phyloP scores from a whole-genome alignment of 345 rosid species.

The Eucalyptus marginata region DNA sequence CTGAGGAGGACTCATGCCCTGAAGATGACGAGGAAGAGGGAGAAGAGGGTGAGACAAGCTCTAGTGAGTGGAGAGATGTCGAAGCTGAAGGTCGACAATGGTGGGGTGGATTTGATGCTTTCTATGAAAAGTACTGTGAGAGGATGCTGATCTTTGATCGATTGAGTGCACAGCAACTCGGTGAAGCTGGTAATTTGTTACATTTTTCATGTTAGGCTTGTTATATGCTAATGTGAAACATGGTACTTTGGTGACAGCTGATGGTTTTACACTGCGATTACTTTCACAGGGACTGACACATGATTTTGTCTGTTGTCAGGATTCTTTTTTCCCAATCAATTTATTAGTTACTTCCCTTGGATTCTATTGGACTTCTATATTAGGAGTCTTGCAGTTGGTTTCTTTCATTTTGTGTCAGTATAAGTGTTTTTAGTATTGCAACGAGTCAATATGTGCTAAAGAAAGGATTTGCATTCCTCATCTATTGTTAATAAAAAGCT shows the following conservation, averaged over 20 bases:
- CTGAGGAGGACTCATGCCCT: constrained; percentile 73
- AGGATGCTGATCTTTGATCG: constrained; percentile 82
- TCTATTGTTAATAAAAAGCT: background rate
- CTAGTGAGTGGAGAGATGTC: constrained; percentile 77
- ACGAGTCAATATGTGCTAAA: background rate
- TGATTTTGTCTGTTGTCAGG: background rate
- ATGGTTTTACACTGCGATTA: background rate
- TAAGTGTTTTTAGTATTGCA: background rate
- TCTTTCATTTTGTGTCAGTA: background rate
- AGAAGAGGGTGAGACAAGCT: constrained; percentile 48
- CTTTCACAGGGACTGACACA: background rate
- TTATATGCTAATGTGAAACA: background rate
- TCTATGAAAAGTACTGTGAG: constrained; percentile 81
- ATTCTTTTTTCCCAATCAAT: background rate
- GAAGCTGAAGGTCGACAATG: constrained; percentile 85
- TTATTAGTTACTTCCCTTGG: background rate
- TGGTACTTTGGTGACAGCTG: background rate
- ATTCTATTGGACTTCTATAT: background rate
- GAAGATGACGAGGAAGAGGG: constrained; percentile 60
- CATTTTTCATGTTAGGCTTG: background rate
- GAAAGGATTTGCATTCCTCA: background rate
- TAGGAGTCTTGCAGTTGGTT: background rate
- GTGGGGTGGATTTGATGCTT: constrained; percentile 96
- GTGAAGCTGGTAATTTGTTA: constrained; percentile 31
- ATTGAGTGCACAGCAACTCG: constrained; percentile 53